These are phyloP conservation scores for Medicago arabica DNA, from an alignment of 306 rosid species.

Conservation along the genomic window DNA sequence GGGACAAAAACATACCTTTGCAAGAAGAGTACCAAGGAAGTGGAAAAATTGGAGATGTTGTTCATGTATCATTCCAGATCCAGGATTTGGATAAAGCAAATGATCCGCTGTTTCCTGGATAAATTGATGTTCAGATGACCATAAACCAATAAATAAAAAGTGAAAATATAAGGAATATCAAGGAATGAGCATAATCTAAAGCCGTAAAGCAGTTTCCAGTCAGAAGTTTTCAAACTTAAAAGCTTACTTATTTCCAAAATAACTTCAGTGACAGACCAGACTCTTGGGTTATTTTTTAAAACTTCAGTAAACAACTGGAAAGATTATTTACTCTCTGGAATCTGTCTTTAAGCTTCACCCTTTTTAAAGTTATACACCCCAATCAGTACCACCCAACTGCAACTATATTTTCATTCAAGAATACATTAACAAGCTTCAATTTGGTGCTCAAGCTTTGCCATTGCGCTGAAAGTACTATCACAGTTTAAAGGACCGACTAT, in stretches of 20 bases:
- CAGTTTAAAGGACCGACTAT: constrained; percentile 2
- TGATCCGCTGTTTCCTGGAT: constrained; percentile 92
- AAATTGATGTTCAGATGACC: constrained; percentile 42
- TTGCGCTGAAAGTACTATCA: background rate
- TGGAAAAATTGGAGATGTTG: constrained; percentile 98
- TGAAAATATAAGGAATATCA: constrained; percentile 28
- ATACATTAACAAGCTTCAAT: constrained; percentile 29
- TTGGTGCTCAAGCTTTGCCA: constrained; percentile 28
- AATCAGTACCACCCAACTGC: background rate
- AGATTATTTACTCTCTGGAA: constrained; percentile 12
- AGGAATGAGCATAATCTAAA: constrained; percentile 29
- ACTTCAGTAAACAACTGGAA: constrained; percentile 21
- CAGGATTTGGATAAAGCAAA: constrained; percentile 97
- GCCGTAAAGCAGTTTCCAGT: background rate
- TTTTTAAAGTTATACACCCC: constrained; percentile 1
- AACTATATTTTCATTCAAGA: constrained; percentile 14
- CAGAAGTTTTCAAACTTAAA: constrained; percentile 29
- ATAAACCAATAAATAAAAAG: constrained; percentile 40
- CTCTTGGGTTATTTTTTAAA: constrained; percentile 21
- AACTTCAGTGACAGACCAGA: constrained; percentile 15
- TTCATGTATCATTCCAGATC: constrained; percentile 98
- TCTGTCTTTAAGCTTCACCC: constrained; percentile 15
- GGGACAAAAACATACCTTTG: constrained; percentile 64
- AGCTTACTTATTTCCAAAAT: constrained; percentile 28
- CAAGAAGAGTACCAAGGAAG: constrained; percentile 94